A percentile compares a stretch with the other conserved stretches of the same genome.
These are phyloP conservation scores for Ophiostoma himal-ulmi DNA, from an alignment of 2,329 filamentous ascomycete genomes.

Conservation along the genomic window DNA sequence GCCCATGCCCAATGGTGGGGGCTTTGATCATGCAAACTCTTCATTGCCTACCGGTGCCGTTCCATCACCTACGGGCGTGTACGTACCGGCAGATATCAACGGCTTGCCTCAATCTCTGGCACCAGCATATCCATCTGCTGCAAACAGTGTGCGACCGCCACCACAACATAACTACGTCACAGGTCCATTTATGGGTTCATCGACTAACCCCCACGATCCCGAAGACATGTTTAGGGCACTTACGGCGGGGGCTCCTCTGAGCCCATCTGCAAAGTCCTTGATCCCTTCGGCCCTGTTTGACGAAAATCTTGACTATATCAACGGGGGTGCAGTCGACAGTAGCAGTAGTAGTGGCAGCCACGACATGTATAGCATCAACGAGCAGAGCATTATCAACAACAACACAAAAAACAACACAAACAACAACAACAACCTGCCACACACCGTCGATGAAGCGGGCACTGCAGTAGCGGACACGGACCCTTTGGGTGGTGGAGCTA, in stretches of 20 bases:
- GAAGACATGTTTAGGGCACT: constrained; percentile 58
- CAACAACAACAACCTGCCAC: background rate
- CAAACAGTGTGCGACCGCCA: constrained; percentile 16
- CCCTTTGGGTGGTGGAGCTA: constrained; percentile 16
- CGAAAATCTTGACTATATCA: constrained; percentile 32
- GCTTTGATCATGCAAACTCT: constrained; percentile 45
- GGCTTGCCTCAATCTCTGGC: constrained; percentile 17
- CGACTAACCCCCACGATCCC: constrained; percentile 41
- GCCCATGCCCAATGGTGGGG: constrained; percentile 29
- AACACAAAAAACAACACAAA: constrained; percentile 7
- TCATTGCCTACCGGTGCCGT: constrained; percentile 38
- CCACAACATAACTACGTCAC: constrained; percentile 47
- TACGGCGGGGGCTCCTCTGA: constrained; percentile 63
- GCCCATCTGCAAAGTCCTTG: constrained; percentile 67
- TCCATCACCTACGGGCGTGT: background rate
- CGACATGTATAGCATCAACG: constrained; percentile 9
- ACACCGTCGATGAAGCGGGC: background rate
- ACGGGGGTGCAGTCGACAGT: constrained; percentile 14
- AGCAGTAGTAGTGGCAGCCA: constrained; percentile 19
- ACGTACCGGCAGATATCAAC: constrained; percentile 32
- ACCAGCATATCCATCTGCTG: constrained; percentile 34
- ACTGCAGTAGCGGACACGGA: background rate
- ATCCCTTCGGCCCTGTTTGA: constrained; percentile 61
- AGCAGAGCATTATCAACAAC: constrained; percentile 4
- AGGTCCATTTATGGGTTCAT: constrained; percentile 48